Conservation (phyloP, 2,329 filamentous ascomycete genomes). For the Meredithiella fracta region DNA sequence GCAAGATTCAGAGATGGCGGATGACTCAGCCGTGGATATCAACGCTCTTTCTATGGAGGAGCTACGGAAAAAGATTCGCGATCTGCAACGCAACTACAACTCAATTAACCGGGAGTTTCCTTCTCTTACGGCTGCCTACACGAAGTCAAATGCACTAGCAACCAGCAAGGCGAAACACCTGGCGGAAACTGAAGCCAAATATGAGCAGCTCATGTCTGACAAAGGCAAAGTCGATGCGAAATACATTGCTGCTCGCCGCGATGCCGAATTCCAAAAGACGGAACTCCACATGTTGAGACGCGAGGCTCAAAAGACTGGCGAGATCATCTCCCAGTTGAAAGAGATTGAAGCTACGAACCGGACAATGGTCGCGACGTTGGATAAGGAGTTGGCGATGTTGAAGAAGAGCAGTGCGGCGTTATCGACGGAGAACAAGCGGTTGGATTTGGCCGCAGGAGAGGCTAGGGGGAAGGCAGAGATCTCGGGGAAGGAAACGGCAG, state of each 20-base stretch:
- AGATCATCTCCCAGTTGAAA: conserved; percentile 86
- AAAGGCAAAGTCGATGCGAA: conserved; percentile 97
- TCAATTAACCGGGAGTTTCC: conserved; percentile 77
- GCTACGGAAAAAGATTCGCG: conserved; percentile 54
- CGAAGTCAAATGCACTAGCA: conserved; percentile 69
- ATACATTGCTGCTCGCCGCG: conserved; percentile 90
- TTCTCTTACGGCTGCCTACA: conserved; percentile 80
- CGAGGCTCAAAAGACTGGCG: conserved; percentile 78
- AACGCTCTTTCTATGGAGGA: conserved; percentile 52
- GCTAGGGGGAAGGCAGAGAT: conserved; percentile 52
- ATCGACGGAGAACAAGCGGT: conserved; percentile 53
- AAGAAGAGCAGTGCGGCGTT: conserved; percentile 62
- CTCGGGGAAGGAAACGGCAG: conserved; percentile 56
- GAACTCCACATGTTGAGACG: conserved; percentile 65
- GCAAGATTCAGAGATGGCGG: conserved; percentile 31
- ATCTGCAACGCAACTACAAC: conserved; percentile 62
- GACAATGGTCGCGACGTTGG: conserved; percentile 61
- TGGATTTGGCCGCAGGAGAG: conserved; percentile 58
- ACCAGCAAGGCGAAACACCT: conserved; percentile 76
- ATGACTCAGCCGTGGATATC: conserved; percentile 23
- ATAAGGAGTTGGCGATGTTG: conserved; percentile 77
- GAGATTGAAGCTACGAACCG: conserved; percentile 69
- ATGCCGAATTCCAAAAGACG: conserved; percentile 67
- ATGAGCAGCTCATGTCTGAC: conserved; percentile 59
- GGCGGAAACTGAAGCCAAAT: conserved; percentile 57